phyloP scores from a whole-genome alignment of 2,329 filamentous ascomycete genomes.

The Xylaria polymorpha region DNA sequence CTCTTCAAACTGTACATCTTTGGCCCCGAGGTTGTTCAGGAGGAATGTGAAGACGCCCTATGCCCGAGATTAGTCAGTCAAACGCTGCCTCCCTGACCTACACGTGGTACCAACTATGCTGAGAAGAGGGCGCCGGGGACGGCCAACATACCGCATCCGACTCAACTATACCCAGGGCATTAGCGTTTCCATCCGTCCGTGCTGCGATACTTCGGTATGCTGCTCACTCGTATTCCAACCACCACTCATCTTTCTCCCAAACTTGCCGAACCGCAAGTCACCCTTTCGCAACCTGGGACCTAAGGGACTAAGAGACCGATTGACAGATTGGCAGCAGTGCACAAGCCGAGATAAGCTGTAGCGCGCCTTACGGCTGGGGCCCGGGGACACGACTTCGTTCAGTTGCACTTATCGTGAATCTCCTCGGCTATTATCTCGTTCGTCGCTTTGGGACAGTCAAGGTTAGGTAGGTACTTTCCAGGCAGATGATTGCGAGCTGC shows the following conservation, averaged over 20 bases:
- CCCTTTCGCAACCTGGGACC: slow-evolving; percentile 13
- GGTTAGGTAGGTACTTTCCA: neutral
- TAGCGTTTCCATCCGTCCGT: slow-evolving; percentile 36
- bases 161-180: slow-evolving; percentile 69
- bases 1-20: slow-evolving; percentile 96
- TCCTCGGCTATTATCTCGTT: neutral
- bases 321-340: slow-evolving; percentile 15
- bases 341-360: slow-evolving; percentile 7
- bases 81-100: slow-evolving; percentile 35
- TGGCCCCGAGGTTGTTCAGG: slow-evolving; percentile 89
- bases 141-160: slow-evolving; percentile 81
- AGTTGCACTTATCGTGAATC: neutral
- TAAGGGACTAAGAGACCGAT: slow-evolving; percentile 8
- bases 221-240: slow-evolving; percentile 89
- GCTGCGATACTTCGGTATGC: slow-evolving; percentile 22
- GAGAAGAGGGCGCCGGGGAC: slow-evolving; percentile 1
- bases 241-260: slow-evolving; percentile 68
- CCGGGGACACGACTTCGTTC: neutral
- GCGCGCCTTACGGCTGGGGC: neutral
- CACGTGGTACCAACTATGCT: neutral
- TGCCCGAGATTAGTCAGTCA: slow-evolving; percentile 46
- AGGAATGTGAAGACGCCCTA: slow-evolving; percentile 97
- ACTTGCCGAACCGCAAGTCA: slow-evolving; percentile 40
- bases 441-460: neutral
- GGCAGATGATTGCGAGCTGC: slow-evolving; percentile 12